A percentile compares a stretch with the other conserved stretches of the same genome.
Evolutionary conservation across 2,329 filamentous ascomycete species (phyloP).

Genomic region (Pseudogymnoascus sp.): DNA sequence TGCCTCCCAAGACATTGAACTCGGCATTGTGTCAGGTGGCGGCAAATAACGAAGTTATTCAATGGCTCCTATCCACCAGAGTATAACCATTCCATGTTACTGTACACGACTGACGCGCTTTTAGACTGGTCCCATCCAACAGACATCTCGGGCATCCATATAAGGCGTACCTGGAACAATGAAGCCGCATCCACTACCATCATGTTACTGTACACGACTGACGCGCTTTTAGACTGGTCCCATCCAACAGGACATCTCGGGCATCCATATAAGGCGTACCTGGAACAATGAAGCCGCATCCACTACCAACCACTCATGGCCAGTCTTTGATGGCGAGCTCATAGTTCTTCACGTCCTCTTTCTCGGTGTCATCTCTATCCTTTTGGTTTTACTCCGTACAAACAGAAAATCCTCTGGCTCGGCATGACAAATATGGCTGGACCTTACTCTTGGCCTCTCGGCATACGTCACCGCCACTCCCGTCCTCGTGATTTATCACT

Average conservation of each 20-base stretch:
- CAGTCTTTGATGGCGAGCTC: neutral
- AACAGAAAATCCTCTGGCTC: neutral
- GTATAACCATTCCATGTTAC: neutral
- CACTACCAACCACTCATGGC: neutral
- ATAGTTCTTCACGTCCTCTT: neutral
- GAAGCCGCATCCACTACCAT: neutral
- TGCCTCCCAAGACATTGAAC: neutral
- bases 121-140: neutral
- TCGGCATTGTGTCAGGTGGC: neutral
- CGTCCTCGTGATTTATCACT: neutral
- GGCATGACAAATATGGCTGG: conserved; percentile 7
- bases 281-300: neutral
- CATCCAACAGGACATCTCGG: neutral
- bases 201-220: neutral
- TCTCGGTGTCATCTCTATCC: neutral
- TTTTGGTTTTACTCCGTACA: neutral
- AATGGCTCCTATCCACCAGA: neutral
- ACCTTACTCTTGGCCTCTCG: neutral
- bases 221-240: neutral
- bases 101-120: neutral
- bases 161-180: neutral
- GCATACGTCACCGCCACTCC: neutral
- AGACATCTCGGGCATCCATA: neutral
- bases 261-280: neutral
- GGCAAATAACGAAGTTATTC: neutral